Evolutionary conservation across 2,329 filamentous ascomycete species (phyloP).

Genomic region (Colletotrichum acutatum): DNA sequence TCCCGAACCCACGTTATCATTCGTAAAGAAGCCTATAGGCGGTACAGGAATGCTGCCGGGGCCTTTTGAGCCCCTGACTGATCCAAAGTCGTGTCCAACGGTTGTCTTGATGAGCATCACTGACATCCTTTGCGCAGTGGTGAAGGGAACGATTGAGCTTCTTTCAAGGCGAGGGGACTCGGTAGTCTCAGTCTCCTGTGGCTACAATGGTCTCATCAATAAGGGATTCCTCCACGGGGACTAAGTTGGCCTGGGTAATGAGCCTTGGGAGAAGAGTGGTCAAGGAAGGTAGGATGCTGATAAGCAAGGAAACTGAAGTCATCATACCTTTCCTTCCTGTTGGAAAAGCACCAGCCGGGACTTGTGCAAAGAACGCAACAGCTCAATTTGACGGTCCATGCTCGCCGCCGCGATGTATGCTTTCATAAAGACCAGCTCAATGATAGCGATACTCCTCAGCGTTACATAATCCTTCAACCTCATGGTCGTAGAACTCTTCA

Average conservation of each 20-base stretch:
- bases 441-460: background rate
- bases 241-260: too few species aligned
- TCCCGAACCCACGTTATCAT: background rate
- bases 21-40: background rate
- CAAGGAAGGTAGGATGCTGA: too few species aligned
- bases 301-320: too few species aligned
- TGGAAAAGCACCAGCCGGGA: background rate
- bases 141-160: background rate
- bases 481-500: background rate
- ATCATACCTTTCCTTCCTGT: background rate
- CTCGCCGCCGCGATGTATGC: background rate
- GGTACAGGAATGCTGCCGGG: background rate
- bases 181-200: background rate
- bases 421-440: background rate
- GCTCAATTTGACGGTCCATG: background rate
- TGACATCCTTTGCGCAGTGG: background rate
- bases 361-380: background rate
- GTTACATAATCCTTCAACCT: background rate
- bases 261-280: too few species aligned
- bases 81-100: background rate
- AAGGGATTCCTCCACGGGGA: too few species aligned
- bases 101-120: background rate
- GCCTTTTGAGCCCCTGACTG: background rate
- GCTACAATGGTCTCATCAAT: too few species aligned
- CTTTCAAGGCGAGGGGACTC: background rate